These are phyloP conservation scores for Andrographis paniculata DNA, from an alignment of 305 asterid genomes.

Conservation along the genomic window DNA sequence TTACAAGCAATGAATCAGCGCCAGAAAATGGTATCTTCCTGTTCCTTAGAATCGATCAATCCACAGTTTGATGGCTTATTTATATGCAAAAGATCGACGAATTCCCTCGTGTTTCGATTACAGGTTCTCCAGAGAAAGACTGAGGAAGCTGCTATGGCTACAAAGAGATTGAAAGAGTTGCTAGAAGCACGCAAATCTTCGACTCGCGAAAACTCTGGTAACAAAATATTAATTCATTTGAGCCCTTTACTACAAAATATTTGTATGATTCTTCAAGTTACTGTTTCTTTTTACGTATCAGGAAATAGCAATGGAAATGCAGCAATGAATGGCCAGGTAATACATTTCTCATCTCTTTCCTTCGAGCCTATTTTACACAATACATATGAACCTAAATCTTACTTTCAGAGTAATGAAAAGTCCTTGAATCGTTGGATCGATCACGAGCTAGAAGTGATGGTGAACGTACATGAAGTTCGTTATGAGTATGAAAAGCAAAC, in stretches of 20 bases:
- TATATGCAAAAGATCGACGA: conserved; percentile 1
- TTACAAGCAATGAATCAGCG: conserved; percentile 95
- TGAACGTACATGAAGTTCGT: conserved; percentile 98
- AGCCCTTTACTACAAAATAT: background rate
- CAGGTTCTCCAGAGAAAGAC: conserved; percentile 99
- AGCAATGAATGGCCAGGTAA: conserved; percentile 76
- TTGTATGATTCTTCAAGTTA: background rate
- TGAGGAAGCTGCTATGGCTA: conserved; percentile 99
- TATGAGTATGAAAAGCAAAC: conserved; percentile 97
- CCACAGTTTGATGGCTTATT: too few relatives aligned
- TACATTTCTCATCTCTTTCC: conserved; percentile 11
- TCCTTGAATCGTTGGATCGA: conserved; percentile 92
- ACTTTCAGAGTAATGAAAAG: conserved; percentile 71
- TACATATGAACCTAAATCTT: conserved; percentile 14
- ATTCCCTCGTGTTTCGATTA: conserved; percentile 6
- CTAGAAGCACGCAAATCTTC: conserved; percentile 96
- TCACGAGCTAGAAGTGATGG: conserved; percentile 98
- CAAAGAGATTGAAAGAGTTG: conserved; percentile 94
- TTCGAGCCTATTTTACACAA: conserved; percentile 13
- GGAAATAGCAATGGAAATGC: conserved; percentile 72
- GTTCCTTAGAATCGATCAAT: too few relatives aligned
- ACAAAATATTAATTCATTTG: conserved; percentile 7
- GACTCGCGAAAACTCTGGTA: conserved; percentile 83
- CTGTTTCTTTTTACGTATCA: conserved; percentile 30
- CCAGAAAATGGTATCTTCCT: conserved; percentile 96